Evolutionary conservation across 2,329 filamentous ascomycete species (phyloP).

Genomic region (Volutella citrinella): DNA sequence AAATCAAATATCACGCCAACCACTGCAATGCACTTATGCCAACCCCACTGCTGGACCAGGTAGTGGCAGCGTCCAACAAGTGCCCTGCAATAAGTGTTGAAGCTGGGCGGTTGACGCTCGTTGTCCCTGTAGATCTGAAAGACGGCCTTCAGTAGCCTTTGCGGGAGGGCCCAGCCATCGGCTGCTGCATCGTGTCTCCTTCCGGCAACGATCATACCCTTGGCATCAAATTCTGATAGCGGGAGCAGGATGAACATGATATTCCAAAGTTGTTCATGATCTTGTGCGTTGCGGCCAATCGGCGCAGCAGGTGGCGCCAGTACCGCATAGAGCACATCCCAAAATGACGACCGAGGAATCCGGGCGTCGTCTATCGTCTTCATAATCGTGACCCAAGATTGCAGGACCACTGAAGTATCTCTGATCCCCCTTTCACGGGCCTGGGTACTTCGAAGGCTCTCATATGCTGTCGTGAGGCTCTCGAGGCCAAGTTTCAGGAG

Average conservation of each 20-base stretch:
- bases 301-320: constrained; percentile 35
- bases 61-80: constrained; percentile 60
- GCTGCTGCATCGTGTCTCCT: constrained; percentile 25
- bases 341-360: constrained; percentile 55
- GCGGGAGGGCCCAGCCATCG: constrained; percentile 61
- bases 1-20: constrained; percentile 65
- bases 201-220: constrained; percentile 44
- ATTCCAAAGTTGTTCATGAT: constrained; percentile 57
- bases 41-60: constrained; percentile 64
- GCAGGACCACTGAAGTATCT: constrained; percentile 39
- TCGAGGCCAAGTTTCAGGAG: constrained; percentile 43
- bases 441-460: constrained; percentile 42
- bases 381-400: constrained; percentile 60
- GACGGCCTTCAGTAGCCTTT: constrained; percentile 53
- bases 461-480: constrained; percentile 44
- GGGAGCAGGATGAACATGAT: constrained; percentile 60
- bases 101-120: constrained; percentile 53
- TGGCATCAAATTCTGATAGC: constrained; percentile 55
- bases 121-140: constrained; percentile 59
- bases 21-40: constrained; percentile 55
- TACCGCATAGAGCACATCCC: constrained; percentile 52
- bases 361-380: constrained; percentile 47
- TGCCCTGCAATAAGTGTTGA: constrained; percentile 63
- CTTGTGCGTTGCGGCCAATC: constrained; percentile 39
- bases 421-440: constrained; percentile 52